A percentile compares a stretch with the other conserved stretches of the same genome.
phyloP scores from a whole-genome alignment of 805 yeast genomes.

The Sugiyamaella floridensis region DNA sequence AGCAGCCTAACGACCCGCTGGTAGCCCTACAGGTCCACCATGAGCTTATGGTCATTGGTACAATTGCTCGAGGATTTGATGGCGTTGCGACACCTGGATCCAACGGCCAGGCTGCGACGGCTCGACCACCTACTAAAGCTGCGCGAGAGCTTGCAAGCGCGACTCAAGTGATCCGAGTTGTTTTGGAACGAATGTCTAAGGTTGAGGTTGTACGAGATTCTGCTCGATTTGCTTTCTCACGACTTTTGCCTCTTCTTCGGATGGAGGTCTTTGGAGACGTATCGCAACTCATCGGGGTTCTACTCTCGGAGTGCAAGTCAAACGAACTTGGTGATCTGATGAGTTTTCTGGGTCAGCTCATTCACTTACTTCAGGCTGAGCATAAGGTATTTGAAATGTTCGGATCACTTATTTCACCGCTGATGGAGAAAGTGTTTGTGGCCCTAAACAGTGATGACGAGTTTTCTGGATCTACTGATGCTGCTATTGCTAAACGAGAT shows the following conservation, averaged over 20 bases:
- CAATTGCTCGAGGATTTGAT: constrained; percentile 81
- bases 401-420: constrained; percentile 67
- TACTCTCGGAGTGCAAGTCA: constrained; percentile 53
- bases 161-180: constrained; percentile 75
- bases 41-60: constrained; percentile 79
- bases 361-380: constrained; percentile 66
- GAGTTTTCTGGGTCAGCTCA: constrained; percentile 80
- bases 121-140: constrained; percentile 1
- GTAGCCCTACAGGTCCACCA: constrained; percentile 75
- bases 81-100: constrained; percentile 25
- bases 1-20: constrained; percentile 32
- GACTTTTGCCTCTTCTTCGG: constrained; percentile 72
- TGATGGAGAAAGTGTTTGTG: constrained; percentile 55
- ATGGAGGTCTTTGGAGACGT: constrained; percentile 44
- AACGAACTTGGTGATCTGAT: constrained; percentile 74
- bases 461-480: constrained; percentile 45
- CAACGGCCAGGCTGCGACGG: constrained; percentile 27
- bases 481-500: constrained; percentile 54
- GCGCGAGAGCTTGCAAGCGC: constrained; percentile 49
- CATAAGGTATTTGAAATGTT: constrained; percentile 65
- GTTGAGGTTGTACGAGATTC: constrained; percentile 74
- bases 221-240: constrained; percentile 76
- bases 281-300: constrained; percentile 63
- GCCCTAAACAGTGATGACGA: constrained; percentile 31
- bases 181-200: constrained; percentile 66